phyloP scores from a whole-genome alignment of 1,284 basidiomycete genomes.

The Ganoderma boninense region DNA sequence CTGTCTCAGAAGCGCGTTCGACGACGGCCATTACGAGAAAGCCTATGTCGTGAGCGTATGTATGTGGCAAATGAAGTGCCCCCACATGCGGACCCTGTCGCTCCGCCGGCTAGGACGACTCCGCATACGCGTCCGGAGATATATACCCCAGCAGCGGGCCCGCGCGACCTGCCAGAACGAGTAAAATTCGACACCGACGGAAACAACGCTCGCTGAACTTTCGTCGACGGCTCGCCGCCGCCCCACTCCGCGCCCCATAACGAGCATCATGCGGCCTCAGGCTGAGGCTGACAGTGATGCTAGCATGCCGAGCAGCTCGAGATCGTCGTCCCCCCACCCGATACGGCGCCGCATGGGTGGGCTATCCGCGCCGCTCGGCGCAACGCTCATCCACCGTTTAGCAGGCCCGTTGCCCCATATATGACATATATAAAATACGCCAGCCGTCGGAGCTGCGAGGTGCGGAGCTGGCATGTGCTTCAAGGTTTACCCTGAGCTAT shows the following conservation, averaged over 20 bases:
- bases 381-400: not conserved
- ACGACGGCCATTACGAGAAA: not conserved
- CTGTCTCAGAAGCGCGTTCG: not conserved
- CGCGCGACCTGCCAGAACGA: not conserved
- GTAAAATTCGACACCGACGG: not conserved
- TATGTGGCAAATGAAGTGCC: not conserved
- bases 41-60: not conserved
- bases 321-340: slow-evolving; percentile 1
- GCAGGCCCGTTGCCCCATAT: not conserved
- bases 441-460: not conserved
- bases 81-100: not conserved
- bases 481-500: not conserved
- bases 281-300: not conserved
- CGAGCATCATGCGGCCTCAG: not conserved
- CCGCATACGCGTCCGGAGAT: not conserved
- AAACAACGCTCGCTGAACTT: not conserved
- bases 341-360: not conserved
- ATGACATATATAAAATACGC: not conserved
- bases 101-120: not conserved
- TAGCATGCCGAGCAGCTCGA: not conserved
- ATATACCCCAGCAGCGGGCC: not conserved
- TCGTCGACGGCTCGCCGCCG: not conserved
- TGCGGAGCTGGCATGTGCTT: not conserved
- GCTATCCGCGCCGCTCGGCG: not conserved
- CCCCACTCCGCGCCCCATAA: not conserved